These are phyloP conservation scores for Solanum ossicruentum DNA, from an alignment of 257 asterid genomes.

Conservation along the genomic window DNA sequence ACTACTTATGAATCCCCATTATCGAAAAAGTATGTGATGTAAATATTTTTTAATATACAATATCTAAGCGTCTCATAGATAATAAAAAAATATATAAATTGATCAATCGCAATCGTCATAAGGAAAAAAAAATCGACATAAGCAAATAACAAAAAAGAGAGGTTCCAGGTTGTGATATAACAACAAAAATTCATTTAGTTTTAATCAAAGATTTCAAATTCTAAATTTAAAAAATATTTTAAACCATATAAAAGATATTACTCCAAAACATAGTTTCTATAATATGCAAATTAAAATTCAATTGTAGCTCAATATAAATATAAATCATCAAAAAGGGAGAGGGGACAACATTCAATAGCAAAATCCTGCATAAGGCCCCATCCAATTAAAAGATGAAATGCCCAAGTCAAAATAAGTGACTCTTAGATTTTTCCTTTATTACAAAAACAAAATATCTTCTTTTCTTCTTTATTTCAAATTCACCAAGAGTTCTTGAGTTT, in stretches of 20 bases:
- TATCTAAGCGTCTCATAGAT: background rate
- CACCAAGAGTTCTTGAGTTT: no score
- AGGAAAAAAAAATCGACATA: background rate
- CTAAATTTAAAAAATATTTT: no score
- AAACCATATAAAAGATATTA: no score
- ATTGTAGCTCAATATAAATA: no score
- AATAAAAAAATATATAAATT: background rate
- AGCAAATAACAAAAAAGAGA: background rate
- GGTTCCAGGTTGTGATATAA: background rate
- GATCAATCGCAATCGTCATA: background rate
- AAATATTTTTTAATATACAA: background rate
- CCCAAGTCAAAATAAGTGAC: background rate
- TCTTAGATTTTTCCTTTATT: background rate
- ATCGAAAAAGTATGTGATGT: background rate
- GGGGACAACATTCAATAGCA: background rate
- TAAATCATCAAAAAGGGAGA: no score
- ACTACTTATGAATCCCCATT: background rate
- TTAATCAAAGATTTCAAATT: no score
- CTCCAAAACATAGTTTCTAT: no score
- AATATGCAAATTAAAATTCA: no score
- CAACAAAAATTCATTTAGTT: no score
- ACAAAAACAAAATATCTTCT: background rate
- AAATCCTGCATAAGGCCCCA: background rate
- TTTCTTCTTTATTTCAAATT: background rate
- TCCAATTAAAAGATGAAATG: background rate